These are phyloP conservation scores for Parathielavia hyrcaniae DNA, from an alignment of 495 filamentous ascomycete species.

Conservation along the genomic window DNA sequence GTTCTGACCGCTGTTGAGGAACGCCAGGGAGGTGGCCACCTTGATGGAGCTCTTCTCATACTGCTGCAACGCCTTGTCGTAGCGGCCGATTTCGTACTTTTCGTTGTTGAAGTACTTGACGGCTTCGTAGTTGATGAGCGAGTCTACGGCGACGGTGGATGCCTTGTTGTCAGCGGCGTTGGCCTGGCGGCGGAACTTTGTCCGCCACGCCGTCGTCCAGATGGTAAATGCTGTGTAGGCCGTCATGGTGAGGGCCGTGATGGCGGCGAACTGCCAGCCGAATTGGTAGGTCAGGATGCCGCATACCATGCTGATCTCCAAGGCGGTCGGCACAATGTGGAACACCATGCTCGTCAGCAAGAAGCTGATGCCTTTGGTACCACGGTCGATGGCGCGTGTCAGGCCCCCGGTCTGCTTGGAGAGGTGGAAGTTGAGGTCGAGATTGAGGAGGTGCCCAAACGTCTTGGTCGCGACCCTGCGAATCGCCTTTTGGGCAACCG, in stretches of 20 bases:
- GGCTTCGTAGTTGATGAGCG: conserved; percentile 95
- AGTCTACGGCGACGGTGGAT: conserved; percentile 92
- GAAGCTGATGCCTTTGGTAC: conserved; percentile 97
- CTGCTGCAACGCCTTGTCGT: conserved; percentile 74
- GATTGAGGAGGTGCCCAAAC: conserved; percentile 78
- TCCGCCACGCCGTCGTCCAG: conserved; percentile 89
- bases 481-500: conserved; percentile 94
- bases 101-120: conserved; percentile 99
- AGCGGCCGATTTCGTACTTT: conserved; percentile 82
- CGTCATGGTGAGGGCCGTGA: conserved; percentile 85
- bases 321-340: conserved; percentile 85
- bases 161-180: conserved; percentile 95
- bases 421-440: conserved; percentile 92
- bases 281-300: conserved; percentile 93
- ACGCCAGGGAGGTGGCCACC: conserved; percentile 83
- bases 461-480: conserved; percentile 84
- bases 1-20: conserved; percentile 96
- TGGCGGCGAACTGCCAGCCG: conserved; percentile 81
- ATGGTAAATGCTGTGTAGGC: conserved; percentile 95
- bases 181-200: conserved; percentile 87
- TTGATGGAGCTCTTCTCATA: conserved; percentile 97
- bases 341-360: conserved; percentile 97
- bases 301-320: conserved; percentile 93
- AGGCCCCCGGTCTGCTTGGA: conserved; percentile 89
- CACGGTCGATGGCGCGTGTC: conserved; percentile 90